phyloP scores from a whole-genome alignment of 768 basidiomycete species.

The Lyophyllum semitale region DNA sequence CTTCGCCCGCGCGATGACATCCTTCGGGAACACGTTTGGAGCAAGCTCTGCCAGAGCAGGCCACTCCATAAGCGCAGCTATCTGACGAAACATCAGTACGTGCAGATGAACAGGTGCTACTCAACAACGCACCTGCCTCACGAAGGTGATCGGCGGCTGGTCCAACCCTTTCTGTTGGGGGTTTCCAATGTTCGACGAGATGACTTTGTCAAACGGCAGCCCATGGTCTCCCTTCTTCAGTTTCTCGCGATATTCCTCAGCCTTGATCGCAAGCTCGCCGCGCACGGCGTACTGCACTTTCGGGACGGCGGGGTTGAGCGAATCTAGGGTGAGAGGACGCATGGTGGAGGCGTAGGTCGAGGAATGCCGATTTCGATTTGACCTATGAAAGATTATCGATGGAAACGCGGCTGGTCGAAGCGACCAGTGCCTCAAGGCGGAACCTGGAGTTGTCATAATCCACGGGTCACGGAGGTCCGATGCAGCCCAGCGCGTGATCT shows the following conservation, averaged over 20 bases:
- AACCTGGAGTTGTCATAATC: constrained; percentile 4
- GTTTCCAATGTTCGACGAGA: constrained; percentile 96
- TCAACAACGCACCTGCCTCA: constrained; percentile 69
- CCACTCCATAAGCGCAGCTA: constrained; percentile 91
- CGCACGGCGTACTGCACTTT: constrained; percentile 97
- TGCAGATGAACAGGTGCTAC: not conserved
- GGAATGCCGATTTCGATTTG: not conserved
- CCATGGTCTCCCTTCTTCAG: constrained; percentile 59
- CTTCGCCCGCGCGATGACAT: constrained; percentile 82
- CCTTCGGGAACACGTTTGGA: constrained; percentile 77
- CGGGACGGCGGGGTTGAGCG: constrained; percentile 82
- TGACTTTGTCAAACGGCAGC: constrained; percentile 86
- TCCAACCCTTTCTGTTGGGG: constrained; percentile 95
- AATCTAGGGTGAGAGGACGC: constrained; percentile 63
- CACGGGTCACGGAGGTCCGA: not conserved
- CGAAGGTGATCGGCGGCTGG: constrained; percentile 91
- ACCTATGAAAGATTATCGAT: constrained; percentile 2
- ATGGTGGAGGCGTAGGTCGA: constrained; percentile 32
- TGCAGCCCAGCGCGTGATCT: constrained; percentile 3
- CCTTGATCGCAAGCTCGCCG: constrained; percentile 94
- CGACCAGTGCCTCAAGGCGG: constrained; percentile 3
- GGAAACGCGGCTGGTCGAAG: constrained; percentile 10
- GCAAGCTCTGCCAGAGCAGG: constrained; percentile 81
- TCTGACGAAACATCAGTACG: constrained; percentile 42
- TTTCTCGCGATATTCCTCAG: constrained; percentile 76